These are phyloP conservation scores for Pestalotiopsis fici DNA, from an alignment of 2,329 filamentous ascomycete species.

Conservation along the genomic window DNA sequence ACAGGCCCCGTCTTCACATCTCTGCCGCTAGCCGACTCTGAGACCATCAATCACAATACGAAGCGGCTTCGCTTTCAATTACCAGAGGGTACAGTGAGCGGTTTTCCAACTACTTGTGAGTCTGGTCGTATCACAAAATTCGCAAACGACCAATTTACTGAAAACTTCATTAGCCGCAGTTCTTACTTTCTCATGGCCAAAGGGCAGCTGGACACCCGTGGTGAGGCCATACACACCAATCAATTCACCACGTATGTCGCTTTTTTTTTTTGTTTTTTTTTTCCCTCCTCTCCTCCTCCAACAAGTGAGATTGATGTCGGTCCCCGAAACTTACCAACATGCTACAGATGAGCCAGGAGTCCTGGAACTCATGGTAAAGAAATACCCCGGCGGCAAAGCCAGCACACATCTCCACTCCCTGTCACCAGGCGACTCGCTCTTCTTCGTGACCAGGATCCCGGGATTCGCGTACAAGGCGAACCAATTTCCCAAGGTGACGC, in stretches of 20 bases:
- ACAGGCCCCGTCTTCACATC: constrained; percentile 43
- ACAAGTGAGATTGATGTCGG: constrained; percentile 11
- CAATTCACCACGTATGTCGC: constrained; percentile 45
- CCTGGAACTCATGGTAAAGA: constrained; percentile 67
- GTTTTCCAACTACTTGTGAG: constrained; percentile 51
- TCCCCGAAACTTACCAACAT: background rate
- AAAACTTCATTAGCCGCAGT: constrained; percentile 46
- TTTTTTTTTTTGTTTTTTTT: too few relatives aligned
- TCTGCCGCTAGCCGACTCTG: constrained; percentile 50
- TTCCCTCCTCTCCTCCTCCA: too few relatives aligned
- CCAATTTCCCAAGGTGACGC: constrained; percentile 52
- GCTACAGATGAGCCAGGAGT: constrained; percentile 53
- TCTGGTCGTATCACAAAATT: background rate
- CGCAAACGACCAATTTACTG: background rate
- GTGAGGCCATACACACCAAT: constrained; percentile 69
- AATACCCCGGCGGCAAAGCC: constrained; percentile 66
- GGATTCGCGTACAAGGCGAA: constrained; percentile 57
- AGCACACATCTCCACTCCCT: constrained; percentile 68
- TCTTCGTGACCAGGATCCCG: constrained; percentile 56
- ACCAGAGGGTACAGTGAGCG: constrained; percentile 47
- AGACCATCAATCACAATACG: constrained; percentile 59
- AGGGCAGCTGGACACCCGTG: constrained; percentile 58
- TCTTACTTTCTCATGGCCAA: constrained; percentile 60
- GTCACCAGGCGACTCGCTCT: constrained; percentile 60
- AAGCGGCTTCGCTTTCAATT: constrained; percentile 59